Evolutionary conservation across 257 asterid genomes (phyloP).

Genomic region (Schizonepeta tenuifolia): DNA sequence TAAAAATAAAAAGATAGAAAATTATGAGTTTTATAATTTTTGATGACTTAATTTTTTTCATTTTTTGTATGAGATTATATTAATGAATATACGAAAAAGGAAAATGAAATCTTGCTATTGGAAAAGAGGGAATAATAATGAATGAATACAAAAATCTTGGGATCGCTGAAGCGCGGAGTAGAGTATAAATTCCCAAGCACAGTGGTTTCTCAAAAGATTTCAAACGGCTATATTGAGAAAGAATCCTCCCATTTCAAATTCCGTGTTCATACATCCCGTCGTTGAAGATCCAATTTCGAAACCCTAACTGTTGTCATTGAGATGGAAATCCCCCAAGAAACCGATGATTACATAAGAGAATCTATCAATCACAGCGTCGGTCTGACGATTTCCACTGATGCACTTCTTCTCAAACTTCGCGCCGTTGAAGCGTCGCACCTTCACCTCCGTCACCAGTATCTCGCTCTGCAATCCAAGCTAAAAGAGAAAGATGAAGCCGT

Average conservation of each 20-base stretch:
- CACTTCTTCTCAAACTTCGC: conserved; percentile 68
- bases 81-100: too few relatives aligned
- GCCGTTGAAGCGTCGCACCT: conserved; percentile 63
- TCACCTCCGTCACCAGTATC: conserved; percentile 56
- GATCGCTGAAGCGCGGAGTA: too few relatives aligned
- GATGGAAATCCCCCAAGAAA: conserved; percentile 82
- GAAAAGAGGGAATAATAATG: too few relatives aligned
- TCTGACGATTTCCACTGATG: conserved; percentile 60
- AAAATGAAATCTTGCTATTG: too few relatives aligned
- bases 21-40: too few relatives aligned
- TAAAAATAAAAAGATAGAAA: too few relatives aligned
- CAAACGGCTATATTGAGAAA: conserved; percentile 35
- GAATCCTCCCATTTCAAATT: conserved; percentile 31
- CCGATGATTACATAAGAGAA: conserved; percentile 78
- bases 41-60: too few relatives aligned
- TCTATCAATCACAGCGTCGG: conserved; percentile 75
- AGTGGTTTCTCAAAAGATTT: not conserved
- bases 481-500: conserved; percentile 67
- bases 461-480: conserved; percentile 63
- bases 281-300: conserved; percentile 18
- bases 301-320: not conserved
- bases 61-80: too few relatives aligned
- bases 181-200: too few relatives aligned
- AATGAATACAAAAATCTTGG: too few relatives aligned
- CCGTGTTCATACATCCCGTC: not conserved